Percentiles rank a stretch among this genome's conserved stretches.
Evolutionary conservation across 129 eudicot genomes (phyloP).

Genomic region (Rutidosis leptorrhynchoides): DNA sequence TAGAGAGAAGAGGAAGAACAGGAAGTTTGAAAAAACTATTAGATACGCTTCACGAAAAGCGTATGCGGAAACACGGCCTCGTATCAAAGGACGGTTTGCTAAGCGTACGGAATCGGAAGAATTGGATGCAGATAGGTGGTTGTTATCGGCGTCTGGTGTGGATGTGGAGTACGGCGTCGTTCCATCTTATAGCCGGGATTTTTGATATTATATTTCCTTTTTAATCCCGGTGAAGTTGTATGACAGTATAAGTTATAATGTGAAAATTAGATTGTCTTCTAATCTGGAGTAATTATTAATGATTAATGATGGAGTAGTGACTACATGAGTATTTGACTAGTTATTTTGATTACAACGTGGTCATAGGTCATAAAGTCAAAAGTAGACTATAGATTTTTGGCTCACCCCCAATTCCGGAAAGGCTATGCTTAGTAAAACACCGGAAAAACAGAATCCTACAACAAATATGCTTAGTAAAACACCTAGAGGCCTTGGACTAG

Average conservation of each 20-base stretch:
- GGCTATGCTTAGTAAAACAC: too few relatives aligned
- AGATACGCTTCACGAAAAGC: conserved; percentile 91
- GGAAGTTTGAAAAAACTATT: conserved; percentile 82
- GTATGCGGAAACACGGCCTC: conserved; percentile 77
- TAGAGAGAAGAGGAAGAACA: conserved; percentile 79
- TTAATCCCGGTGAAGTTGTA: conserved; percentile 13
- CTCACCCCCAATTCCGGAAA: too few relatives aligned
- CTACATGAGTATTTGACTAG: too few relatives aligned
- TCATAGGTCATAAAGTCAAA: too few relatives aligned
- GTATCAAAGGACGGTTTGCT: conserved; percentile 84
- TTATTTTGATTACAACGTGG: too few relatives aligned
- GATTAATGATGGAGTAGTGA: background rate
- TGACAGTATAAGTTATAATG: conserved; percentile 24
- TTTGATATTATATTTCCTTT: background rate
- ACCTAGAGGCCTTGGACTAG: too few relatives aligned
- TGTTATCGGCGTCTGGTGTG: conserved; percentile 32
- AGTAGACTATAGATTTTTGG: too few relatives aligned
- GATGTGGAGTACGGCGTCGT: conserved; percentile 62
- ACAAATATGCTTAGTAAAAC: too few relatives aligned
- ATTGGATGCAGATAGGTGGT: conserved; percentile 43
- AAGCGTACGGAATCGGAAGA: conserved; percentile 46
- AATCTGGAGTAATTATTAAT: conserved; percentile 23
- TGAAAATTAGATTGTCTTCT: conserved; percentile 17
- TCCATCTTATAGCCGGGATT: conserved; percentile 45
- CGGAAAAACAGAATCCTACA: too few relatives aligned